Percentiles rank a stretch among this genome's conserved stretches.
phyloP scores from a whole-genome alignment of 129 eudicot species.

The carrot (Daucus carota) region DNA sequence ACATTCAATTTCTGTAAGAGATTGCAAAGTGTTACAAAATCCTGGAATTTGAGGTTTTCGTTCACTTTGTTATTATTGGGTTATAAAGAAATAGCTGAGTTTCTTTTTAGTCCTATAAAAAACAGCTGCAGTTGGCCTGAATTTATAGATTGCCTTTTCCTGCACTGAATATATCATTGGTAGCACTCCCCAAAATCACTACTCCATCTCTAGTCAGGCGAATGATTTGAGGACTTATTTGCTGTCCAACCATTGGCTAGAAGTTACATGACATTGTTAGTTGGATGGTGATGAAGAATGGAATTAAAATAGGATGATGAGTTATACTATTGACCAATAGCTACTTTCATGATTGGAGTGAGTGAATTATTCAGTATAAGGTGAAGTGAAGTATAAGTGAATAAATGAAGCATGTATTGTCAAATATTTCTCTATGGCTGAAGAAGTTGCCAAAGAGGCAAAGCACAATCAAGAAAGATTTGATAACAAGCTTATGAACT shows the following conservation, averaged over 20 bases:
- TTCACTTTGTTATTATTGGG: background rate
- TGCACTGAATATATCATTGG: constrained; percentile 18
- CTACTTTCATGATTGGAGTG: constrained; percentile 13
- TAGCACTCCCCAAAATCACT: background rate
- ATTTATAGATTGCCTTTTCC: constrained; percentile 7
- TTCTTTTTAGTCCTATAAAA: background rate
- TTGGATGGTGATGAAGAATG: constrained; percentile 9
- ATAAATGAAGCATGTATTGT: constrained; percentile 6
- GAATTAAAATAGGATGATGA: background rate
- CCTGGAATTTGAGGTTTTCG: background rate
- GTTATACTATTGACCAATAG: background rate
- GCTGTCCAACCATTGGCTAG: constrained; percentile 9
- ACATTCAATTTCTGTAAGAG: background rate
- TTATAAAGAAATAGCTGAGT: background rate
- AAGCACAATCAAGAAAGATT: constrained; percentile 1
- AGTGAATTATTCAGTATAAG: constrained; percentile 15
- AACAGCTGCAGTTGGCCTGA: background rate
- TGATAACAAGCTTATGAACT: constrained; percentile 7
- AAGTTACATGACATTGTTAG: background rate
- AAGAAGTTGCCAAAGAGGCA: background rate
- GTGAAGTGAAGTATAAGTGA: background rate
- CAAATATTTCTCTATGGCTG: background rate
- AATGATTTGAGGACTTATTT: constrained; percentile 13
- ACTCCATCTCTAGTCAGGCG: constrained; percentile 2
- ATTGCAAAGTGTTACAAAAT: constrained; percentile 8